A percentile compares a stretch with the other conserved stretches of the same genome.
phyloP scores from a whole-genome alignment of 108 stramenopile species.

The Pseudonitzschia multistriata region DNA sequence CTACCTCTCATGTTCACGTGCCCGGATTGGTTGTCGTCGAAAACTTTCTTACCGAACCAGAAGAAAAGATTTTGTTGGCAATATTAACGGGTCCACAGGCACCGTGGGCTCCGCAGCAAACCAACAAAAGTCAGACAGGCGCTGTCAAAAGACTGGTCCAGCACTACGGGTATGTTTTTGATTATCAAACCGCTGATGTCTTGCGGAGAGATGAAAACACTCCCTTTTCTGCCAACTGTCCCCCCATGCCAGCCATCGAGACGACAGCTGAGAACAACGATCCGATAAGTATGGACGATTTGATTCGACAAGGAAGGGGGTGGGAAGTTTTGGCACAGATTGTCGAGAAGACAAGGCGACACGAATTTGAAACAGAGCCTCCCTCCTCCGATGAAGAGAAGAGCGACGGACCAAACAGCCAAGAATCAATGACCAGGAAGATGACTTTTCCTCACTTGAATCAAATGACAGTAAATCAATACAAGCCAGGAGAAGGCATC shows the following conservation, averaged over 20 bases:
- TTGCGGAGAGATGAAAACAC: slow-evolving; percentile 39
- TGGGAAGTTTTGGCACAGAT: slow-evolving; percentile 76
- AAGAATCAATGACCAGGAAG: neutral
- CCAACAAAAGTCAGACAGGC: slow-evolving; percentile 55
- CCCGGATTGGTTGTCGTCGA: slow-evolving; percentile 64
- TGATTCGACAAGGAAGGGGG: slow-evolving; percentile 53
- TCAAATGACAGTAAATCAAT: slow-evolving; percentile 87
- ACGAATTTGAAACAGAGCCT: slow-evolving; percentile 15
- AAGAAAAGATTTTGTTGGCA: slow-evolving; percentile 74
- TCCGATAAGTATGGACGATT: slow-evolving; percentile 14
- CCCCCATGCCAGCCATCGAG: slow-evolving; percentile 43
- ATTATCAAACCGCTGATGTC: slow-evolving; percentile 85
- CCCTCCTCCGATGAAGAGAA: slow-evolving; percentile 8
- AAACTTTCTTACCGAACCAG: slow-evolving; percentile 54
- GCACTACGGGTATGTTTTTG: slow-evolving; percentile 93
- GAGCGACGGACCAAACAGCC: neutral
- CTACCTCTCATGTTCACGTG: slow-evolving; percentile 56
- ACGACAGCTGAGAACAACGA: slow-evolving; percentile 5
- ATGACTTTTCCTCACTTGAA: slow-evolving; percentile 55
- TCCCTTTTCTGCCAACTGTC: slow-evolving; percentile 35
- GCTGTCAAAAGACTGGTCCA: slow-evolving; percentile 72
- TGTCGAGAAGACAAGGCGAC: slow-evolving; percentile 57
- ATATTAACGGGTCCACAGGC: slow-evolving; percentile 77
- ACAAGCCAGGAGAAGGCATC: slow-evolving; percentile 83
- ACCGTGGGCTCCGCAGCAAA: slow-evolving; percentile 82